Evolutionary conservation across 441 rosid species (phyloP).

Genomic region (Jatropha multifida): DNA sequence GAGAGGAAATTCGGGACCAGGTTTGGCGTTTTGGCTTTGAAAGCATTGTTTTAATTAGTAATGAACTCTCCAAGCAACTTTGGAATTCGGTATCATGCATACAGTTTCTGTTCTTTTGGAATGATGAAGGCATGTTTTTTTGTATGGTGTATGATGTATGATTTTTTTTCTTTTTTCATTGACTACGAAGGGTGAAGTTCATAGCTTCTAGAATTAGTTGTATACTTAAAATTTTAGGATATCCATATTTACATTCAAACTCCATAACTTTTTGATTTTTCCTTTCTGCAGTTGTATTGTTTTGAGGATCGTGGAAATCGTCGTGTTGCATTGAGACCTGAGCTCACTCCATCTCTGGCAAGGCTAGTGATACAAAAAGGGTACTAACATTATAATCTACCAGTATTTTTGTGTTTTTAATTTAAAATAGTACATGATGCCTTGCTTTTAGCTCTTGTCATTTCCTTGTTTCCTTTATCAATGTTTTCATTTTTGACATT

Average conservation of each 20-base stretch:
- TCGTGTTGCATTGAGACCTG: conserved; percentile 95
- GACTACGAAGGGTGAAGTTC: background rate
- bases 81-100: background rate
- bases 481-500: conserved; percentile 1
- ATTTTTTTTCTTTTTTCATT: background rate
- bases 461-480: background rate
- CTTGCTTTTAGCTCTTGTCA: background rate
- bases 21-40: conserved; percentile 29
- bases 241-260: background rate
- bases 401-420: conserved; percentile 4
- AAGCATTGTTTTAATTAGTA: background rate
- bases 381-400: conserved; percentile 35
- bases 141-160: background rate
- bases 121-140: background rate
- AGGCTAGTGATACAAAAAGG: conserved; percentile 95
- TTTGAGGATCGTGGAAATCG: conserved; percentile 93
- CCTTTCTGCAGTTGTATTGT: conserved; percentile 64
- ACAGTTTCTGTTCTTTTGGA: background rate
- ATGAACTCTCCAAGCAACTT: too few relatives aligned
- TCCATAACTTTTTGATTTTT: background rate
- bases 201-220: background rate
- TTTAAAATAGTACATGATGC: background rate
- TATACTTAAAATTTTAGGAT: background rate
- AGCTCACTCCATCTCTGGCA: conserved; percentile 90
- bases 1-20: conserved; percentile 92